Base-by-base conservation (phyloP, 78 protist species). In the Monocercomonoides exilis region DNA sequence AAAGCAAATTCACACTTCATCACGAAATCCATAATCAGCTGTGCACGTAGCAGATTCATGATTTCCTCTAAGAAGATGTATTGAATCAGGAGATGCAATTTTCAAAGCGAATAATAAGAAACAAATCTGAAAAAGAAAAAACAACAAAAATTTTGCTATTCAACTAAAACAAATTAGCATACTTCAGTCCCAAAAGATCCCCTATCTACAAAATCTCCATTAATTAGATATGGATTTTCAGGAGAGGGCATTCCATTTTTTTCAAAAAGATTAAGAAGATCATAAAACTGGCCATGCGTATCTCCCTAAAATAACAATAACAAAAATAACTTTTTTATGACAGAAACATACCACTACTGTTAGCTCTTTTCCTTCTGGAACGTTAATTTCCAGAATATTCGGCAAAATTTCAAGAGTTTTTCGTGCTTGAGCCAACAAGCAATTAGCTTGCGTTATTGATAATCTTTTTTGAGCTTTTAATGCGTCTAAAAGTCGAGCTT, bases 121-220 rank as follows among this genome's bases (percentile, higher is more conserved):
- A 5, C 21, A 43, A 84, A 46, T 84, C 86, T 84, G 77, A 44
- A 33, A 77, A 84, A 21, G 36, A 32, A 79, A 21, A 32, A 32
- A 41, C 4, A 5, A 21, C 45, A 33, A 21, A 5, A 21, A 79
- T 32, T 11, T 11, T 54, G 70, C 11, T 11, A 54, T 54, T 21
- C 38, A 54, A 11, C 21, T 54, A 21, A 21, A 6, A 21, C 11
- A 32, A 32, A 79, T 38, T 38, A 79, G 43, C 5, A 21, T 33
- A 6, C 82, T 79, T 21, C 82, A 79, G 45, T 32, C 4, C 82
- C 41, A 80, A 84, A 84, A 5, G 54, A 46, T 5, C 86, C 86
- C 6, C 86, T 4, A 21, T 84, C 86, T 29, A 84, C 86, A 84
- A 84, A 46, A 21, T 84, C 86, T 5, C 86, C 86, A 84, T 84